Base-by-base conservation (phyloP, 2,329 filamentous ascomycete species). In the Volutella citrinella region DNA sequence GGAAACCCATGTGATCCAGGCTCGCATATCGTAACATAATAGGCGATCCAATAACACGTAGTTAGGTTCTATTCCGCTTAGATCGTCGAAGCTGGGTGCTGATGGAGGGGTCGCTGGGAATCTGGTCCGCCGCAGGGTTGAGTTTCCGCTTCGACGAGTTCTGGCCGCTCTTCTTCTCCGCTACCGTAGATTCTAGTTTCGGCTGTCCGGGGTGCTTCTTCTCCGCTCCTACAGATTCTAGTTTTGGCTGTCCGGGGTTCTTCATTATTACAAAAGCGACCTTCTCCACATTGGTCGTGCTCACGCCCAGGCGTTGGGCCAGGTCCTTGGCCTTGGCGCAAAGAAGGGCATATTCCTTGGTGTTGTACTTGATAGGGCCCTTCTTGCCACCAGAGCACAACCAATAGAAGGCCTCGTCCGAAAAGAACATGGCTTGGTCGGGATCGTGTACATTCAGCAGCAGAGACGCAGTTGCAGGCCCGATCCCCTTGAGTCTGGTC, bases 371-470 rank as follows among this genome's bases (percentile, higher is more conserved):
- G 56, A 87, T 80, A 16, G 65, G 60, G 0, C 52, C 60, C 34
- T 65, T 70, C 24, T 65, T 61, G 1, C 70, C 69, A n/a, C 60
- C 57, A 53, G 74, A 76, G 50, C 76, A 76, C 6, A 84, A 61
- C 84, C 84, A 91, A 45, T 80, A 74, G 54, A 81, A 91, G 5
- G 82, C 71, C 60, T 93, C 87, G 52, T 94, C 87, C 4, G 81
- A 84, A 61, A 91, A 91, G 68, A 91, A 91, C 3, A 85, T 73
- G 30, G 81, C 69, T 10, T 63, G 60, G 1, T 66, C 58, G 0
- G 81, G 72, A 40, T 80, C 72, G 44, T 80, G 74, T 5, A 84
- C 76, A 5, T 81, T 75, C 4, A 93, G 70, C 2, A 91, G 63
- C 19, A 93, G 72, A 2, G 84, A 87, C 1, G 84, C 86, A 1